phyloP scores from a whole-genome alignment of 139 green algal species.

The Chlorella ohadii region DNA sequence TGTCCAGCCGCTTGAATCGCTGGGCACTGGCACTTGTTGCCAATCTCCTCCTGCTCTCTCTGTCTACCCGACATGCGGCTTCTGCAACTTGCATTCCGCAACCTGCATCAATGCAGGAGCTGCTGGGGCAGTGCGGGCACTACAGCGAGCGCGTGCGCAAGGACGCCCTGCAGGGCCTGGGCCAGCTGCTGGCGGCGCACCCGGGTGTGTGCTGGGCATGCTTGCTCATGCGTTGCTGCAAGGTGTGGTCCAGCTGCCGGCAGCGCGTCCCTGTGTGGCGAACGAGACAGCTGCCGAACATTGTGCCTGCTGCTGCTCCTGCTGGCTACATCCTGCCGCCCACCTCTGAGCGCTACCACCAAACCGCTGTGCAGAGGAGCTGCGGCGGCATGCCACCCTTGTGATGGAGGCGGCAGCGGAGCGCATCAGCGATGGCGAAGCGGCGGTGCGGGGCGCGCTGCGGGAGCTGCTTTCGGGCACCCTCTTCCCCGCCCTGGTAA shows the following conservation, averaged over 20 bases:
- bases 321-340: no score
- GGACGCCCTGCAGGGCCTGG: conserved; percentile 72
- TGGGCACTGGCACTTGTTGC: no score
- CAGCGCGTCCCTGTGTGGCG: no score
- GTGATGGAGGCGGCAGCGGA: conserved; percentile 55
- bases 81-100: no score
- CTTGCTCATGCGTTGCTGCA: neutral
- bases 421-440: conserved; percentile 68
- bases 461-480: conserved; percentile 50
- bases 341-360: no score
- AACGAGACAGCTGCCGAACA: no score
- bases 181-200: conserved; percentile 71
- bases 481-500: conserved; percentile 61
- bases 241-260: no score
- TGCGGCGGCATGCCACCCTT: conserved; percentile 31
- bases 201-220: conserved; percentile 35
- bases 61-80: no score
- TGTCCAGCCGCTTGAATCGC: no score
- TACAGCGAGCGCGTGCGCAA: conserved; percentile 79
- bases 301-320: no score
- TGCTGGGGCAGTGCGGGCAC: conserved; percentile 79
- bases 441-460: conserved; percentile 56
- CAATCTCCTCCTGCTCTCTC: no score
- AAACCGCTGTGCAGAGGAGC: conserved; percentile 42
- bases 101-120: no score